Evolutionary conservation across 192 early-diverging fungal genomes (phyloP).

Genomic region (Backusella parvicylindrica): DNA sequence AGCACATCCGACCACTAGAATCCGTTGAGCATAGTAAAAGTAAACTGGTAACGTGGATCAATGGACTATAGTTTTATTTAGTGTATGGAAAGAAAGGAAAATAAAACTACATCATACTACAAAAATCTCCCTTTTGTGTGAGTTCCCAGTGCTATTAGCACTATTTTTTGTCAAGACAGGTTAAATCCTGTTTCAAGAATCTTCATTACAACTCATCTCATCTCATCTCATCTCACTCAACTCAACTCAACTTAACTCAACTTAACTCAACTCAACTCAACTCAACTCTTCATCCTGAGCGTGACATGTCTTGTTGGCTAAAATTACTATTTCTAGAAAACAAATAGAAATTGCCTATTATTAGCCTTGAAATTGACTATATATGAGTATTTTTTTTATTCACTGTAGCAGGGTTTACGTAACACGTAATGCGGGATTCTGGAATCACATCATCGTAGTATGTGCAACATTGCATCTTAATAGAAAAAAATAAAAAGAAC

Average conservation of each 20-base stretch:
- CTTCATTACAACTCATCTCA: not conserved
- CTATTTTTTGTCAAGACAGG: not conserved
- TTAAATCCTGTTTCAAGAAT: not conserved
- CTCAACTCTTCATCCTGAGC: not conserved
- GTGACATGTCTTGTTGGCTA: not conserved
- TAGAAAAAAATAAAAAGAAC: not conserved
- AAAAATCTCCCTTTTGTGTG: not conserved
- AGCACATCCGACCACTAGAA: not conserved
- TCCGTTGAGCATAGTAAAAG: not conserved
- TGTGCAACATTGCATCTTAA: not conserved
- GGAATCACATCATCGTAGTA: not conserved
- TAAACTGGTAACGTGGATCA: constrained; percentile 3
- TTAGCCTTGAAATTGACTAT: not conserved
- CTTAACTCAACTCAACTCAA: not conserved
- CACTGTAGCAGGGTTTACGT: not conserved
- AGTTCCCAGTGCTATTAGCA: not conserved
- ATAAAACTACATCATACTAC: not conserved
- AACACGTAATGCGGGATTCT: not conserved
- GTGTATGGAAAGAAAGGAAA: not conserved
- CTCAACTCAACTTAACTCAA: not conserved
- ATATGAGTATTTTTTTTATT: not conserved
- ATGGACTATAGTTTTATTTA: not conserved
- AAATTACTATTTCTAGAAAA: not conserved
- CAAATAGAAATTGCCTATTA: not conserved
- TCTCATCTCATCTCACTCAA: no score